phyloP scores from a whole-genome alignment of 768 basidiomycete genomes.

The Tricholoma matsutake region DNA sequence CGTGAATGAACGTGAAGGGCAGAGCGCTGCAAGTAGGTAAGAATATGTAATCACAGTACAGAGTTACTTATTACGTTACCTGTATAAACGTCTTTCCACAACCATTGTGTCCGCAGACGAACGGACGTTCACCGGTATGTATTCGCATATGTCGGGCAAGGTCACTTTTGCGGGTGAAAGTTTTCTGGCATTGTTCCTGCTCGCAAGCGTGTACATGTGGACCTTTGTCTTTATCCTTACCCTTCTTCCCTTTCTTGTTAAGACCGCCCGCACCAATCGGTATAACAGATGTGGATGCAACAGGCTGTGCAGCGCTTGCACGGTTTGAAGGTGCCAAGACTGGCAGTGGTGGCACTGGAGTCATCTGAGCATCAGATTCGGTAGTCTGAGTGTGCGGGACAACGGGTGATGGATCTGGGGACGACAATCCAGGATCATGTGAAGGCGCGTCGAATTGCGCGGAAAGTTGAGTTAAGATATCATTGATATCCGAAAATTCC shows the following conservation, averaged over 20 bases:
- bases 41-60: conserved; percentile 9
- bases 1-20: conserved; percentile 86
- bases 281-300: conserved; percentile 52
- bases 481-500: conserved; percentile 70
- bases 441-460: conserved; percentile 63
- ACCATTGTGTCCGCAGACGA: conserved; percentile 63
- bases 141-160: conserved; percentile 83
- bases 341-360: conserved; percentile 21
- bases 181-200: conserved; percentile 71
- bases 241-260: conserved; percentile 36
- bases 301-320: conserved; percentile 32
- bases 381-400: conserved; percentile 40
- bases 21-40: conserved; percentile 57
- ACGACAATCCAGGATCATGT: conserved; percentile 37
- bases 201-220: conserved; percentile 62
- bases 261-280: conserved; percentile 22
- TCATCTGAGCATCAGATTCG: conserved; percentile 23
- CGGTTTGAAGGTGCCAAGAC: conserved; percentile 37
- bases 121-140: conserved; percentile 89
- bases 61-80: conserved; percentile 37
- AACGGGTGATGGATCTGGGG: conserved; percentile 47
- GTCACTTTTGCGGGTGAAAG: conserved; percentile 82
- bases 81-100: conserved; percentile 94
- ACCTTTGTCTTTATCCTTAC: conserved; percentile 43
- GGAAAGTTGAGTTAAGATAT: conserved; percentile 73